Conservation (phyloP, 306 rosid genomes). For the Mimosa bimucronata region DNA sequence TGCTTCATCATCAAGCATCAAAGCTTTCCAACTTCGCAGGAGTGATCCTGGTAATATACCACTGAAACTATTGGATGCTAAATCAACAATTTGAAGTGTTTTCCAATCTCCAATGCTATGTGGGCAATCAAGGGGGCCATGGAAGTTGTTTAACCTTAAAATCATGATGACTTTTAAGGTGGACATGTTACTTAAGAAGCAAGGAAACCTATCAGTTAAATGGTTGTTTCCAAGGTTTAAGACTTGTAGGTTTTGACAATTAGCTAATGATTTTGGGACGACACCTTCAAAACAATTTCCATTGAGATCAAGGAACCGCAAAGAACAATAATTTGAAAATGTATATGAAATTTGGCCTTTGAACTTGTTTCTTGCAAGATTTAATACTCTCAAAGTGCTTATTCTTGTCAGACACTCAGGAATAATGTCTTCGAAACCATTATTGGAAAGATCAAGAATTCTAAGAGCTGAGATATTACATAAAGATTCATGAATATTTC, state of each 20-base stretch:
- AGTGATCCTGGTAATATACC: not conserved
- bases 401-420: constrained; percentile 34
- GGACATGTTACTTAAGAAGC: not conserved
- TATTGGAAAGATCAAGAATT: constrained; percentile 51
- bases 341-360: constrained; percentile 18
- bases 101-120: not conserved
- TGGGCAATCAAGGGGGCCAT: not conserved
- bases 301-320: constrained; percentile 38
- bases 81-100: not conserved
- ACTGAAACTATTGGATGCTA: not conserved
- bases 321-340: constrained; percentile 18
- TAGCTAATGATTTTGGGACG: constrained; percentile 33
- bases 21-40: not conserved
- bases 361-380: constrained; percentile 36
- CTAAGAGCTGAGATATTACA: too few species aligned
- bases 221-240: not conserved
- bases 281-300: not conserved
- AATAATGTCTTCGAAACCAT: constrained; percentile 35
- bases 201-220: not conserved
- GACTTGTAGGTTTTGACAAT: not conserved
- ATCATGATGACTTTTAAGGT: not conserved
- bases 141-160: not conserved
- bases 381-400: not conserved
- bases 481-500: too few species aligned
- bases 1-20: not conserved